Base-by-base conservation (phyloP, 495 filamentous ascomycete species). In the Tuber magnatum region DNA sequence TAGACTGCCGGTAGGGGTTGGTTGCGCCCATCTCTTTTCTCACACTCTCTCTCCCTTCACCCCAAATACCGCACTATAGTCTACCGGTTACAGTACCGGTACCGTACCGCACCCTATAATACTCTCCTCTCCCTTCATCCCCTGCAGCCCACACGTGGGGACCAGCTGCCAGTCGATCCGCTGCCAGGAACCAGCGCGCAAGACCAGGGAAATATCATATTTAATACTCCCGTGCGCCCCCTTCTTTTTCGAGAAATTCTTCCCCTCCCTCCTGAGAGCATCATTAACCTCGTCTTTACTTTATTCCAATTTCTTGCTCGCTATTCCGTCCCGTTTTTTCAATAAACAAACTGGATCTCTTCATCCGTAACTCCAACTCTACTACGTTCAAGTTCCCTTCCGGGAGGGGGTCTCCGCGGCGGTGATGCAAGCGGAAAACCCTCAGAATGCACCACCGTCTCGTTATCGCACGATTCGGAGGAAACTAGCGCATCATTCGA, bases 401-500 rank as follows among this genome's bases (percentile, higher is more conserved):
- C 22, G 35, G 28, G 71, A 74, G 42, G 44, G 39, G 28, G 20
- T 68, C 41, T 20, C 46, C 80, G 16, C 51, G 70, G 61, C 71
- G 3, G 81, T 79, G 80, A 79, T 81, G 75, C 80, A 79, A 65
- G 75, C 80, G 38, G 80, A 82, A 76, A 77, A 74, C 46, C 77
- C 72, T 14, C 76, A 78, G 65, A 72, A 72, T n/a, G 51, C 72
- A 18, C 73, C 72, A 44, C 80, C 80, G 14, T 81, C 80, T 69
- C 80, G 80, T 43, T 82, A 82, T 75, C 80, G 80, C 28, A 82
- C 80, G 5, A 76, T 82, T 40, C 80, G 80, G 22, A 70, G 80
- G 42, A 82, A 81, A 71, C n/a, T 75, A 40, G 73, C 48, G 20
- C 22, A 39, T 32, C 28, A 32, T 32, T 32, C 68, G 16, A 70